Evolutionary conservation across 257 asterid species (phyloP).

Genomic region (Solanum pimpinellifolium): DNA sequence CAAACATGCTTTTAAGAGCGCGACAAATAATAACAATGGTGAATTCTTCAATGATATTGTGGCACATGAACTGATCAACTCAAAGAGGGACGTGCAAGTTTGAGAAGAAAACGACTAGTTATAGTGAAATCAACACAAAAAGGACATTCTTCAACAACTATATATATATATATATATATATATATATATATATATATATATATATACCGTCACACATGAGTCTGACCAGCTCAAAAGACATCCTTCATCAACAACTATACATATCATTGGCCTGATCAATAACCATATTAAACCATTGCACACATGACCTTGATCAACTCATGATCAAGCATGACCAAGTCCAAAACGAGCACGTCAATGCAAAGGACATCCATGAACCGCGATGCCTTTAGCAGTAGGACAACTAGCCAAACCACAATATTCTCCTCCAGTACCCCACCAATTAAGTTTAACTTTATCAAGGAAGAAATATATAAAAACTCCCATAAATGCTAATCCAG

Average conservation of each 20-base stretch:
- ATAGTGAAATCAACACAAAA: not conserved
- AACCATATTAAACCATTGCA: not conserved
- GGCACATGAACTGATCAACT: not conserved
- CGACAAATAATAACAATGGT: not conserved
- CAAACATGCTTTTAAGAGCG: not conserved
- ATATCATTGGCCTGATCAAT: not conserved
- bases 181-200: not conserved
- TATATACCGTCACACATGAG: not conserved
- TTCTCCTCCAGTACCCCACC: constrained; percentile 1
- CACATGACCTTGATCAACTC: not conserved
- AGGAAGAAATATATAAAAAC: not conserved
- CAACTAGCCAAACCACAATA: not conserved
- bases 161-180: too few species aligned
- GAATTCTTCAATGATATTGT: not conserved
- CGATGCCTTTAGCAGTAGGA: not conserved
- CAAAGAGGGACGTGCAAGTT: not conserved
- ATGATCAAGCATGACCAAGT: not conserved
- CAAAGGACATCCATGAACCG: not conserved
- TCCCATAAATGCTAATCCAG: constrained; percentile 5
- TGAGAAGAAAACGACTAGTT: not conserved
- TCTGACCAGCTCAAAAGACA: not conserved
- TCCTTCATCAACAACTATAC: not conserved
- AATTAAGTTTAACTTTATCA: not conserved
- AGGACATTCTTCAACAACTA: not conserved
- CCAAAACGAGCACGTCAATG: not conserved